A percentile compares a stretch with the other conserved stretches of the same genome.
These are phyloP conservation scores for Pistacia atlantica DNA, from an alignment of 345 rosid genomes.

Conservation along the genomic window DNA sequence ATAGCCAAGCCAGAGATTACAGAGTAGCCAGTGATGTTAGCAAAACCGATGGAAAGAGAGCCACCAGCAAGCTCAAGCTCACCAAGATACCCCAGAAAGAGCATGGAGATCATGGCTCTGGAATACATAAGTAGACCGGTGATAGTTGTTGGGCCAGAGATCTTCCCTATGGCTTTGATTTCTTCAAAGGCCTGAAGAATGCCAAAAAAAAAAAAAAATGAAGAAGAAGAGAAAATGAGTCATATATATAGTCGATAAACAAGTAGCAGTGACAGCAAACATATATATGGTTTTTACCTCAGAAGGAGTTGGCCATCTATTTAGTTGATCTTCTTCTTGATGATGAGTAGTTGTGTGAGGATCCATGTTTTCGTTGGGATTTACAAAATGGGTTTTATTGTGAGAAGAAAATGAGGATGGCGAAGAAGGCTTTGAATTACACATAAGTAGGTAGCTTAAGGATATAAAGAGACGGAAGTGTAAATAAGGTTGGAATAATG, in stretches of 20 bases:
- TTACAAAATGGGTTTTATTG: constrained; percentile 41
- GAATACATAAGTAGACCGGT: constrained; percentile 86
- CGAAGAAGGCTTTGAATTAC: constrained; percentile 62
- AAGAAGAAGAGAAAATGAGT: constrained; percentile 18
- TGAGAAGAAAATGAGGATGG: constrained; percentile 52
- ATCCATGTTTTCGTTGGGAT: constrained; percentile 44
- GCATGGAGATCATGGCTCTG: constrained; percentile 97
- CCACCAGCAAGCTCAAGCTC: constrained; percentile 96
- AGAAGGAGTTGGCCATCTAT: constrained; percentile 78
- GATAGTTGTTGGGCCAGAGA: constrained; percentile 85
- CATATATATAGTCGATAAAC: neutral
- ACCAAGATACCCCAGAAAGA: constrained; percentile 95
- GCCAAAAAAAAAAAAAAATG: neutral
- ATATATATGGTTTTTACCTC: constrained; percentile 51
- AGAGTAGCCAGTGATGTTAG: constrained; percentile 97
- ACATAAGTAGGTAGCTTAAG: constrained; percentile 37
- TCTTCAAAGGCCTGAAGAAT: constrained; percentile 71
- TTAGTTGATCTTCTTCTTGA: constrained; percentile 39
- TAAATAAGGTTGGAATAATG: constrained; percentile 9
- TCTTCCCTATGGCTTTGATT: constrained; percentile 82
- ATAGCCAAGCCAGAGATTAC: constrained; percentile 96
- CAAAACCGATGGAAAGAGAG: constrained; percentile 90
- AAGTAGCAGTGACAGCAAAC: too few relatives aligned
- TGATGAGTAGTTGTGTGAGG: constrained; percentile 25
- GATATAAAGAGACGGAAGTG: constrained; percentile 11